phyloP scores from a whole-genome alignment of 192 early-diverging fungal genomes.

The Podila verticillata region DNA sequence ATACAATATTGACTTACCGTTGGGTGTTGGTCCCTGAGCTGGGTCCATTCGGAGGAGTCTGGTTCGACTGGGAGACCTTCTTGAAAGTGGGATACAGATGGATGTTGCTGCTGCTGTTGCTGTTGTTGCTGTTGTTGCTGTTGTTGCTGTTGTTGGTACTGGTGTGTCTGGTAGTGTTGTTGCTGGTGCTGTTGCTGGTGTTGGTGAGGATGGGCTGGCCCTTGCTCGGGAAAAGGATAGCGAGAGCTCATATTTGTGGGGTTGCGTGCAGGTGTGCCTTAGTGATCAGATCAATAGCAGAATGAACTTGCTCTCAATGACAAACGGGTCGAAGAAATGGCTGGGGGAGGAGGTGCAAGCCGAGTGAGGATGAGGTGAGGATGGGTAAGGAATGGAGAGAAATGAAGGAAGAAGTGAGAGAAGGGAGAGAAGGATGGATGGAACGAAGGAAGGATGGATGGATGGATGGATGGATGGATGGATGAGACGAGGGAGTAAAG shows the following conservation, averaged over 20 bases:
- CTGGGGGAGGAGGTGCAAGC: too few relatives aligned
- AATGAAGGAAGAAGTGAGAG: not conserved
- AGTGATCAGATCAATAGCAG: too few relatives aligned
- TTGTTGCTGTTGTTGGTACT: not conserved
- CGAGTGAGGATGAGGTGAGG: not conserved
- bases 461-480: not conserved
- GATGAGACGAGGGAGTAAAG: not conserved
- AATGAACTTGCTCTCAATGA: too few relatives aligned
- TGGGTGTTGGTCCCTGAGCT: conserved; percentile 13
- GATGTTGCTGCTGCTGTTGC: not conserved
- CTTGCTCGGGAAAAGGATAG: conserved; percentile 6
- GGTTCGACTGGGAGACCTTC: conserved; percentile 17
- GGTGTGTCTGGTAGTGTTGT: not conserved
- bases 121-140: conserved; percentile 3
- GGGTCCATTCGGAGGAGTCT: conserved; percentile 31
- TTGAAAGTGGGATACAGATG: conserved; percentile 16
- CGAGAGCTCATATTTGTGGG: conserved; percentile 8
- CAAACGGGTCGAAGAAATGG: not conserved
- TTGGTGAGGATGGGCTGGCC: not conserved
- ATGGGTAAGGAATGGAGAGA: not conserved
- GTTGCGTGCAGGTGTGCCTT: not conserved
- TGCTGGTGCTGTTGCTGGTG: not conserved
- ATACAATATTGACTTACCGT: conserved; percentile 9
- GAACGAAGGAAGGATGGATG: not conserved
- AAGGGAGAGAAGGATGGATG: not conserved